Percentiles rank a stretch among this genome's conserved stretches.
phyloP scores from a whole-genome alignment of 148 eudicot genomes.

The Camellia granthamiana region DNA sequence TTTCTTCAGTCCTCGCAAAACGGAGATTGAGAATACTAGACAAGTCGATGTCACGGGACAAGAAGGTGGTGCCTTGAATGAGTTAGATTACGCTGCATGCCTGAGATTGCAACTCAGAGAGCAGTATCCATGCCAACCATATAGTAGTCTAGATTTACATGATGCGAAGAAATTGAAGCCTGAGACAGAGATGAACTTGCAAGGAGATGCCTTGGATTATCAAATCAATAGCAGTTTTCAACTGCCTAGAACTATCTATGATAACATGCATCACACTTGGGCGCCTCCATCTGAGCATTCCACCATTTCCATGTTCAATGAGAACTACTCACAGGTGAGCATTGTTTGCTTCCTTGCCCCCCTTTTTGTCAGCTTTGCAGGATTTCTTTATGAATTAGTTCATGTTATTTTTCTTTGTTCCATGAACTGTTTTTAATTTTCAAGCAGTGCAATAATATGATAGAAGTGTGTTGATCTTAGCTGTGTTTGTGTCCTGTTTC shows the following conservation, averaged over 20 bases:
- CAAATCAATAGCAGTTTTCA: conserved; percentile 55
- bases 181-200: conserved; percentile 44
- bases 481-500: too few relatives aligned
- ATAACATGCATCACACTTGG: conserved; percentile 49
- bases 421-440: not conserved
- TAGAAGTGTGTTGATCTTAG: too few relatives aligned
- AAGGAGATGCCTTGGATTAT: conserved; percentile 52
- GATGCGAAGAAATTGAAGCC: conserved; percentile 46
- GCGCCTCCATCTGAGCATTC: conserved; percentile 54
- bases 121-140: conserved; percentile 57
- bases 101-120: conserved; percentile 67
- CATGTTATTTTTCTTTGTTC: not conserved
- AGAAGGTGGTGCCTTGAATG: conserved; percentile 46
- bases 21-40: conserved; percentile 42
- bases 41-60: conserved; percentile 41
- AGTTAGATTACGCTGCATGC: conserved; percentile 38
- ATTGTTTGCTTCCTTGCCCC: not conserved
- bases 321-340: conserved; percentile 63
- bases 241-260: conserved; percentile 52
- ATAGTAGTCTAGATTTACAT: conserved; percentile 41
- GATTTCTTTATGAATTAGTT: not conserved
- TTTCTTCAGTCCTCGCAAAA: conserved; percentile 39
- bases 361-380: not conserved
- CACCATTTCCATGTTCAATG: conserved; percentile 51
- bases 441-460: not conserved